Evolutionary conservation across 371 early-diverging fungal species (phyloP).

Genomic region (Zopfochytrium polystomum): DNA sequence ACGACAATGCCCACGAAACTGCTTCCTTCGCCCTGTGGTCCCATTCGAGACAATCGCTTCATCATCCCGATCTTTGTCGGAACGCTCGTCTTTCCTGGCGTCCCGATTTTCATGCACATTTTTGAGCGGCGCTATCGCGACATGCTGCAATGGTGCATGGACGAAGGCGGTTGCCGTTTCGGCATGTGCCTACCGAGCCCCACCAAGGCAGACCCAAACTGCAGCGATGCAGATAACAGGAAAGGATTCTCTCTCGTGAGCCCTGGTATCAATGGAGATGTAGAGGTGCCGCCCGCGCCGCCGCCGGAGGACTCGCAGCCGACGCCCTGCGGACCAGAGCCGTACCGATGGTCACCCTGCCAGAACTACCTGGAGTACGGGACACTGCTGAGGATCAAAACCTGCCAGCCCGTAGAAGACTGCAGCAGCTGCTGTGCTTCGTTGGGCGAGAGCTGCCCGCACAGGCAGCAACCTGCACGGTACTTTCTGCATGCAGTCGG

Average conservation of each 20-base stretch:
- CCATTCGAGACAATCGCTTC: conserved; percentile 2
- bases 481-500: conserved; percentile 25
- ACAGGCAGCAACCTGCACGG: conserved; percentile 14
- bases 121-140: conserved; percentile 65
- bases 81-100: conserved; percentile 52
- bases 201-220: background rate
- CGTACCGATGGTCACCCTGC: too few relatives aligned
- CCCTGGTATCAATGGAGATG: background rate
- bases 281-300: background rate
- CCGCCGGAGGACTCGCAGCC: background rate
- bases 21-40: background rate
- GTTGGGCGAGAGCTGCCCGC: too few relatives aligned
- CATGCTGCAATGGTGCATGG: conserved; percentile 58
- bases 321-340: too few relatives aligned
- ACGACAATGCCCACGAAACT: background rate
- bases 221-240: background rate
- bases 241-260: conserved; percentile 6
- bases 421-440: too few relatives aligned
- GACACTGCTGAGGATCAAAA: too few relatives aligned
- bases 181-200: conserved; percentile 59
- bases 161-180: conserved; percentile 47
- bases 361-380: too few relatives aligned
- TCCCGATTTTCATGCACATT: conserved; percentile 61
- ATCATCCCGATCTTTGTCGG: conserved; percentile 27
- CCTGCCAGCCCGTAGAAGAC: too few relatives aligned